Evolutionary conservation across 192 early-diverging fungal genomes (phyloP).

Genomic region (Podila minutissima): DNA sequence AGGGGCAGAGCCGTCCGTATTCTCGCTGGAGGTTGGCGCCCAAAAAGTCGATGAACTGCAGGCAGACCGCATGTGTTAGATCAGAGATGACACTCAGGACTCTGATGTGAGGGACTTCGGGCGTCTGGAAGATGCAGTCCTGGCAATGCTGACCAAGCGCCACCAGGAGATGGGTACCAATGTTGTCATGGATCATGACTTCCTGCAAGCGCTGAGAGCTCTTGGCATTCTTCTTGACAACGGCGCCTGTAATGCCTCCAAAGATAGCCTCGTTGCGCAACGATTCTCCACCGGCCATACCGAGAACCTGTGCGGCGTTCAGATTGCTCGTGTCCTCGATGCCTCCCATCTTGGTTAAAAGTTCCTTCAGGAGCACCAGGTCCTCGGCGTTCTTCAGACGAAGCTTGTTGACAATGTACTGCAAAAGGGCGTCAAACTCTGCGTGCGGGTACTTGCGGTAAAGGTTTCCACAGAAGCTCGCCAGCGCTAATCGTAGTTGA

Average conservation of each 20-base stretch:
- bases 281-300: conserved; percentile 69
- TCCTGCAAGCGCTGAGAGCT: conserved; percentile 64
- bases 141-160: conserved; percentile 70
- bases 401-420: conserved; percentile 75
- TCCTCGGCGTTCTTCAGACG: conserved; percentile 63
- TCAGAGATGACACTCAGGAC: conserved; percentile 69
- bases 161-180: conserved; percentile 64
- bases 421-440: conserved; percentile 71
- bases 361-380: conserved; percentile 73
- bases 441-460: conserved; percentile 70
- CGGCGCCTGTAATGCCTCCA: conserved; percentile 50
- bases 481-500: conserved; percentile 49
- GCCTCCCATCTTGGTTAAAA: conserved; percentile 78
- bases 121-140: conserved; percentile 57
- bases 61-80: conserved; percentile 65
- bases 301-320: conserved; percentile 68
- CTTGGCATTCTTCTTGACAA: conserved; percentile 59
- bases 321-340: conserved; percentile 63
- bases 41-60: conserved; percentile 76
- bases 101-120: conserved; percentile 58
- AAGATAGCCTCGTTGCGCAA: conserved; percentile 67
- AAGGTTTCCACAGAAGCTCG: conserved; percentile 71
- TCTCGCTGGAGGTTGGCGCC: conserved; percentile 58
- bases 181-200: conserved; percentile 62
- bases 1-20: conserved; percentile 57